A percentile compares a stretch with the other conserved stretches of the same genome.
These are phyloP conservation scores for Phaeoacremonium minimum DNA, from an alignment of 2,329 filamentous ascomycete species.

Conservation along the genomic window DNA sequence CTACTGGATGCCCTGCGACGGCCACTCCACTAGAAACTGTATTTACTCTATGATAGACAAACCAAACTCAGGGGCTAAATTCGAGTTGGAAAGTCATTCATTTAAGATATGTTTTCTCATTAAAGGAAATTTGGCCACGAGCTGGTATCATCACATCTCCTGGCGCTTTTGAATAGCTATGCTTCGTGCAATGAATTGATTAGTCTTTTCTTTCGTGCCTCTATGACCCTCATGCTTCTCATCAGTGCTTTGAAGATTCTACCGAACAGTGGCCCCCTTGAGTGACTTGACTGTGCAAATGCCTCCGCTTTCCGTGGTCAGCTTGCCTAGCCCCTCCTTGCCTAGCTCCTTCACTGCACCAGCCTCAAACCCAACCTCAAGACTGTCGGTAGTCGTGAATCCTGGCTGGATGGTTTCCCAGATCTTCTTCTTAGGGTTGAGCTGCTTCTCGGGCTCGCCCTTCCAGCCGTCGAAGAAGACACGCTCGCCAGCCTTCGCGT, in stretches of 20 bases:
- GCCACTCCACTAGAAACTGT: not conserved
- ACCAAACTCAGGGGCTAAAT: too few relatives aligned
- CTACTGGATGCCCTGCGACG: constrained; percentile 14
- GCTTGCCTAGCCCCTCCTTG: constrained; percentile 61
- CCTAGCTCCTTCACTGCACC: constrained; percentile 70
- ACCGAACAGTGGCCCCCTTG: constrained; percentile 78
- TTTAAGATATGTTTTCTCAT: too few relatives aligned
- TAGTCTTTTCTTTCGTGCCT: too few relatives aligned
- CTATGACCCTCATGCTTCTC: too few relatives aligned
- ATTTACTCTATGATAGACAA: too few relatives aligned
- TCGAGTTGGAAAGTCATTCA: too few relatives aligned
- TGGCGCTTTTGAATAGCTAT: too few relatives aligned
- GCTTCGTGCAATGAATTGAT: too few relatives aligned
- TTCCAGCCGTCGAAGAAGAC: constrained; percentile 94
- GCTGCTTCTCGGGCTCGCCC: constrained; percentile 84
- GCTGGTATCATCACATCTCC: too few relatives aligned
- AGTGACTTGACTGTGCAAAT: constrained; percentile 80
- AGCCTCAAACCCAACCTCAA: constrained; percentile 86
- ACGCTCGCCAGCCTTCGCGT: constrained; percentile 75
- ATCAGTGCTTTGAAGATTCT: too few relatives aligned
- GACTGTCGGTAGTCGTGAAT: constrained; percentile 78
- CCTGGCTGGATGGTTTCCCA: constrained; percentile 97
- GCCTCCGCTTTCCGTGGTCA: constrained; percentile 74
- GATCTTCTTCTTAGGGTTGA: constrained; percentile 99
- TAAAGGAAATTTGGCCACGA: too few relatives aligned